Percentiles rank a stretch among this genome's conserved stretches.
Conservation (phyloP, 345 rosid species). For the Acer saccharum region DNA sequence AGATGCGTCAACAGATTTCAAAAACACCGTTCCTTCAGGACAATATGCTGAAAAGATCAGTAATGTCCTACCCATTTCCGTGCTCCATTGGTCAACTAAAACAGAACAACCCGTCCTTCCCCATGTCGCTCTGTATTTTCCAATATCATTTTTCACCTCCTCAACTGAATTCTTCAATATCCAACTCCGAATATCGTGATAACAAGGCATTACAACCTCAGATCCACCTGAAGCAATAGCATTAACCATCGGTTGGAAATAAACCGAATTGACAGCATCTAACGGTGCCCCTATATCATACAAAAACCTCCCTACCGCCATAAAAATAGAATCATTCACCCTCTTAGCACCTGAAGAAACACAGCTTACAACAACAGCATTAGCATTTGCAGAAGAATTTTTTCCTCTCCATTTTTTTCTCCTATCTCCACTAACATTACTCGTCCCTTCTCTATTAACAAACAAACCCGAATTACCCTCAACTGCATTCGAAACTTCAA, state of each 20-base stretch:
- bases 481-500: conserved; percentile 15
- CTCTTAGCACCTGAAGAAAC: conserved; percentile 36
- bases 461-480: conserved; percentile 32
- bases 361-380: conserved; percentile 23
- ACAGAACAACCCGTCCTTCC: conserved; percentile 76
- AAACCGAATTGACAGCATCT: conserved; percentile 67
- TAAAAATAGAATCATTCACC: conserved; percentile 39
- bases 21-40: conserved; percentile 68
- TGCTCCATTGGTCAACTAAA: conserved; percentile 65
- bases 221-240: conserved; percentile 59
- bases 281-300: conserved; percentile 76
- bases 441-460: conserved; percentile 36
- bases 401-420: conserved; percentile 50
- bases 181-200: conserved; percentile 72
- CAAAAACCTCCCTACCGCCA: conserved; percentile 68
- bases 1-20: conserved; percentile 69
- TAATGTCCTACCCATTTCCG: conserved; percentile 44
- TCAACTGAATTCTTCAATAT: conserved; percentile 71
- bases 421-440: conserved; percentile 41
- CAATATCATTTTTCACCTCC: conserved; percentile 61
- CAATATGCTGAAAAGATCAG: conserved; percentile 63
- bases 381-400: conserved; percentile 30
- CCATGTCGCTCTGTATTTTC: conserved; percentile 47
- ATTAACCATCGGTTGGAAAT: conserved; percentile 71
- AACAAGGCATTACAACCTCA: conserved; percentile 47